Percentiles rank a stretch among this genome's conserved stretches.
phyloP scores from a whole-genome alignment of 2,329 filamentous ascomycete species.

The Macrophomina pseudophaseolina region DNA sequence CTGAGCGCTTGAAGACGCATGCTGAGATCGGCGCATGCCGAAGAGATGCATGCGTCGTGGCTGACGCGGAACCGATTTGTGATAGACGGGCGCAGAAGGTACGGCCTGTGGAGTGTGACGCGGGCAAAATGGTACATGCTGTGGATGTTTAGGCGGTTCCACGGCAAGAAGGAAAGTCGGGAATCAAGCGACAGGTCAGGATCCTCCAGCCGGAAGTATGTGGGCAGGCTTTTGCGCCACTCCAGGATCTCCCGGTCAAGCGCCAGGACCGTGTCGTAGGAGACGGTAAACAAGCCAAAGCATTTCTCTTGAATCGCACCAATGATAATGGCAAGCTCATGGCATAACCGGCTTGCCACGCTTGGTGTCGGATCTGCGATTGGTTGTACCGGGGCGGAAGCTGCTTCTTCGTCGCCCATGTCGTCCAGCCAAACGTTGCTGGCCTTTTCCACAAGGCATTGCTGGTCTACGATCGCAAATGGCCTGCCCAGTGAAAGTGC shows the following conservation, averaged over 20 bases:
- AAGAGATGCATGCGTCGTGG: slow-evolving; percentile 48
- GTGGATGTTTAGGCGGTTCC: slow-evolving; percentile 49
- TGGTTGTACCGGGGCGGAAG: slow-evolving; percentile 31
- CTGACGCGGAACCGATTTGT: slow-evolving; percentile 48
- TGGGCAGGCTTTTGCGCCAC: slow-evolving; percentile 42
- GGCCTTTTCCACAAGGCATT: slow-evolving; percentile 45
- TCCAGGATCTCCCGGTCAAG: slow-evolving; percentile 42
- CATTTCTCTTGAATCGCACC: slow-evolving; percentile 49
- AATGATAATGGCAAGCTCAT: slow-evolving; percentile 43
- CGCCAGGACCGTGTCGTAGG: slow-evolving; percentile 46
- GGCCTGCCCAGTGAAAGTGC: slow-evolving; percentile 49
- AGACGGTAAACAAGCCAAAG: slow-evolving; percentile 44
- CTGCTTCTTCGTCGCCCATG: slow-evolving; percentile 40
- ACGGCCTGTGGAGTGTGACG: slow-evolving; percentile 49
- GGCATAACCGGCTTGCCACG: slow-evolving; percentile 40
- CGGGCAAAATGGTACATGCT: slow-evolving; percentile 48
- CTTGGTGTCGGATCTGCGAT: slow-evolving; percentile 43
- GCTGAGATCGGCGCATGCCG: slow-evolving; percentile 49
- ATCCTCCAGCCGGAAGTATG: slow-evolving; percentile 43
- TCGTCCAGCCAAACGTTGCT: slow-evolving; percentile 49
- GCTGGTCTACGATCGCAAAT: slow-evolving; percentile 46
- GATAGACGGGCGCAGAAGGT: slow-evolving; percentile 48
- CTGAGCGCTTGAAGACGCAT: slow-evolving; percentile 43
- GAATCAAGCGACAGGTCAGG: slow-evolving; percentile 41
- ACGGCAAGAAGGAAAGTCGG: slow-evolving; percentile 38